phyloP scores from a whole-genome alignment of 441 rosid species.

The Manihot esculenta region DNA sequence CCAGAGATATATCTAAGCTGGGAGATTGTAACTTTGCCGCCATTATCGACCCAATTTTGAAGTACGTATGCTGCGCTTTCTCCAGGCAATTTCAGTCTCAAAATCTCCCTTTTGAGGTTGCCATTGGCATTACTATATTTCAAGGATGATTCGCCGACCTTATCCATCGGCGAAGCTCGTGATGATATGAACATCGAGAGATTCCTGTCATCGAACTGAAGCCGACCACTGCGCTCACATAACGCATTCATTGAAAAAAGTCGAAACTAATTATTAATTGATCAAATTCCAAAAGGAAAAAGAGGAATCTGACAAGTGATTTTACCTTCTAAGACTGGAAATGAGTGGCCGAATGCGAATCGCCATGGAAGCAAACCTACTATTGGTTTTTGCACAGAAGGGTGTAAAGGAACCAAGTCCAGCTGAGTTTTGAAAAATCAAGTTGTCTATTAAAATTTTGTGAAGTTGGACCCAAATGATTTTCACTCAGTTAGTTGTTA shows the following conservation, averaged over 20 bases:
- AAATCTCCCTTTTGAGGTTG: conserved; percentile 32
- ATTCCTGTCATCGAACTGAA: conserved; percentile 10
- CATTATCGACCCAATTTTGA: conserved; percentile 39
- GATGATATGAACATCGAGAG: conserved; percentile 16
- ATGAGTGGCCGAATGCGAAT: conserved; percentile 22
- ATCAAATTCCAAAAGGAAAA: neutral
- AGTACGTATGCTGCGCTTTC: conserved; percentile 34
- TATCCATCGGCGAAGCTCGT: neutral
- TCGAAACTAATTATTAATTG: neutral
- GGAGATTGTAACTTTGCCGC: conserved; percentile 36
- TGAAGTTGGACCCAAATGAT: no score
- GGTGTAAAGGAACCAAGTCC: no score
- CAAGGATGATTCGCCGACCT: neutral
- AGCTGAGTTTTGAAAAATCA: no score
- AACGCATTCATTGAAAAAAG: neutral
- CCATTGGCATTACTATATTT: conserved; percentile 7
- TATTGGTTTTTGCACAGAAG: neutral
- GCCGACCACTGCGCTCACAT: conserved; percentile 10
- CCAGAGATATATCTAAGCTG: conserved; percentile 45
- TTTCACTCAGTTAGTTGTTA: no score
- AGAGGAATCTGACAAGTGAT: neutral
- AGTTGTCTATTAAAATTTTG: no score
- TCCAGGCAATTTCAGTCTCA: conserved; percentile 33
- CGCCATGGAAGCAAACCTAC: conserved; percentile 25
- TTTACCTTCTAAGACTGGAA: conserved; percentile 18